phyloP scores from a whole-genome alignment of 2,329 filamentous ascomycete species.

The Ophiognomonia clavigignenti-juglandacearum region DNA sequence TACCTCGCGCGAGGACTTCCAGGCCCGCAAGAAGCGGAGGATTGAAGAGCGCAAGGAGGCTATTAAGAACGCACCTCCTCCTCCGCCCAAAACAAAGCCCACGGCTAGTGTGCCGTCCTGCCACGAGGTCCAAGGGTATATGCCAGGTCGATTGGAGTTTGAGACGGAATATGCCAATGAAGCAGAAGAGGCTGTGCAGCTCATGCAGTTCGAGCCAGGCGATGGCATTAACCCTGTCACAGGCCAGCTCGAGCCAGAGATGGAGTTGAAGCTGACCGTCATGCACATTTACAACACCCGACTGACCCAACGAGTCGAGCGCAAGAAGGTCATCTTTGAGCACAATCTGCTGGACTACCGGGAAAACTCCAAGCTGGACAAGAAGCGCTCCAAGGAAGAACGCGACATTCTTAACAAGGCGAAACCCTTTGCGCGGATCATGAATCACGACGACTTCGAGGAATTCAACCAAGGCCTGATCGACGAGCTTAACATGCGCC shows the following conservation, averaged over 20 bases:
- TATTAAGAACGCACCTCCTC: conserved; percentile 75
- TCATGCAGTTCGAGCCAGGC: conserved; percentile 97
- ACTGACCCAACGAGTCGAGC: conserved; percentile 82
- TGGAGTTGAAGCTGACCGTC: conserved; percentile 94
- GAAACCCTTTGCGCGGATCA: conserved; percentile 94
- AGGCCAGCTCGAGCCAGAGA: conserved; percentile 86
- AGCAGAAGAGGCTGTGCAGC: conserved; percentile 94
- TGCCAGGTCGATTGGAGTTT: conserved; percentile 95
- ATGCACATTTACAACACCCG: conserved; percentile 98
- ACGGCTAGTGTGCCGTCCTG: conserved; percentile 93
- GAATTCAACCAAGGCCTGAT: conserved; percentile 78
- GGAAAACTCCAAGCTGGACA: conserved; percentile 84
- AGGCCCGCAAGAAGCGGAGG: conserved; percentile 82
- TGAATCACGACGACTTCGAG: conserved; percentile 90
- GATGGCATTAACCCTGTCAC: conserved; percentile 84
- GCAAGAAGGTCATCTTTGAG: conserved; percentile 96
- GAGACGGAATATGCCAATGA: conserved; percentile 98
- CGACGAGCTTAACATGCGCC: conserved; percentile 84
- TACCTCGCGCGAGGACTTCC: conserved; percentile 87
- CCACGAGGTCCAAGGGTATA: conserved; percentile 97
- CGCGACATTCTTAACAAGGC: conserved; percentile 85
- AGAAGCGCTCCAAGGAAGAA: conserved; percentile 95
- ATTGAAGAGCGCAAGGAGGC: conserved; percentile 90
- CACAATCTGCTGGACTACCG: conserved; percentile 90
- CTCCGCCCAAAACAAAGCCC: conserved; percentile 90